Conservation (phyloP, 2,329 filamentous ascomycete genomes). For the Fusarium zealandicum region DNA sequence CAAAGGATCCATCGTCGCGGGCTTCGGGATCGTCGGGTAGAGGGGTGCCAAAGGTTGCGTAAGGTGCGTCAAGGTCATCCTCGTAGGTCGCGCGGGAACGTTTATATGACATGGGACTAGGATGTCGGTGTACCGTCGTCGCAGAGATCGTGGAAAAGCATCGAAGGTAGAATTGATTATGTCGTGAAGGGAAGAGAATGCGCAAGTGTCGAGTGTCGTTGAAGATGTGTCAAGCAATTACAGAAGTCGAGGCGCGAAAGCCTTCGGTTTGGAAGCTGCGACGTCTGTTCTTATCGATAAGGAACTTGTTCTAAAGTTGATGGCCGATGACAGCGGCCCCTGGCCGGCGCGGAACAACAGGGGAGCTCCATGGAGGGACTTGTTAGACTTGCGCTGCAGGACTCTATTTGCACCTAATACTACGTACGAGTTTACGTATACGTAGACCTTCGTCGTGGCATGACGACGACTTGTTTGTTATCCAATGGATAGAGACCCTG, state of each 20-base stretch:
- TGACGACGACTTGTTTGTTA: conserved; percentile 1
- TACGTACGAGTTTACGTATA: conserved; percentile 21
- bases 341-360: conserved; percentile 10
- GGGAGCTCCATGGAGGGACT: conserved; percentile 1
- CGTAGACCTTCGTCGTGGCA: conserved; percentile 2
- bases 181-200: conserved; percentile 1
- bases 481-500: too few species aligned
- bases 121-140: conserved; percentile 4
- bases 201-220: not conserved
- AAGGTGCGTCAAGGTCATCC: conserved; percentile 76
- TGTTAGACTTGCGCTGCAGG: too few species aligned
- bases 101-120: conserved; percentile 74
- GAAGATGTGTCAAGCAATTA: conserved; percentile 6
- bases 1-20: conserved; percentile 89
- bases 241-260: conserved; percentile 18
- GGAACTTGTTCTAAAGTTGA: conserved; percentile 11
- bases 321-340: not conserved
- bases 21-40: conserved; percentile 80
- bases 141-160: conserved; percentile 19
- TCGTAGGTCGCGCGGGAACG: conserved; percentile 81
- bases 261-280: conserved; percentile 13
- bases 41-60: conserved; percentile 82
- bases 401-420: not conserved
- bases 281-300: conserved; percentile 36
- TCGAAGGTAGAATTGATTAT: conserved; percentile 5